phyloP scores from a whole-genome alignment of 495 filamentous ascomycete genomes.

The Aspergillus haitiensis region DNA sequence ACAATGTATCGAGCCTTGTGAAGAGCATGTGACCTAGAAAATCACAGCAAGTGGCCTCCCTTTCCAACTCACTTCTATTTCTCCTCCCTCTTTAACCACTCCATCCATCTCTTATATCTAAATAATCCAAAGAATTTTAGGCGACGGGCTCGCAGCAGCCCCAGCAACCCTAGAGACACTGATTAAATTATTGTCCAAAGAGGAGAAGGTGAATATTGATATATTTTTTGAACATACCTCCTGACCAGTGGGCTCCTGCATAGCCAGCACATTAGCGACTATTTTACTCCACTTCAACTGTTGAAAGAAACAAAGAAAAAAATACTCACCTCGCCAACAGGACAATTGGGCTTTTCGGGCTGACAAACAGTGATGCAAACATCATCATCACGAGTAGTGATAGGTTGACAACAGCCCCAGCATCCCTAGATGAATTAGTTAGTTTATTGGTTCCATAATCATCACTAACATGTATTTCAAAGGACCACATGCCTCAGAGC shows the following conservation, averaged over 20 bases:
- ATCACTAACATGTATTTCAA: too few relatives aligned
- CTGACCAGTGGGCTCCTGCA: slow-evolving; percentile 7
- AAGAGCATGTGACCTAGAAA: too few relatives aligned
- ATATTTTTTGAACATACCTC: slow-evolving; percentile 7
- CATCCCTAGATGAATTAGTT: neutral
- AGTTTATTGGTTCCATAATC: too few relatives aligned
- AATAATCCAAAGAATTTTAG: neutral
- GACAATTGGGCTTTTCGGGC: slow-evolving; percentile 7
- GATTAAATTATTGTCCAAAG: neutral
- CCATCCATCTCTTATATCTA: neutral
- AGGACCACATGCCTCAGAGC: too few relatives aligned
- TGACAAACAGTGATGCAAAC: slow-evolving; percentile 1
- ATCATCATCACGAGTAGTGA: neutral
- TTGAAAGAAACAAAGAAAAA: neutral
- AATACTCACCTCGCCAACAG: slow-evolving; percentile 8
- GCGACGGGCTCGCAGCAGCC: slow-evolving; percentile 11
- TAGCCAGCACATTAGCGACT: neutral
- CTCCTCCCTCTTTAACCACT: neutral
- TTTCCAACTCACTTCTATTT: too few relatives aligned
- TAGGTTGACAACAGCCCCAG: slow-evolving; percentile 1
- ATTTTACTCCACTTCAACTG: neutral
- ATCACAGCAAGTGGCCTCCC: neutral
- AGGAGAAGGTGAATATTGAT: neutral
- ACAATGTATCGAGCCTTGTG: too few relatives aligned
- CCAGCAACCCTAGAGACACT: slow-evolving; percentile 6